Evolutionary conservation across 2,329 filamentous ascomycete genomes (phyloP), one percentile per base, ranked within the genome.

Genomic region (Botrytis byssoidea): DNA sequence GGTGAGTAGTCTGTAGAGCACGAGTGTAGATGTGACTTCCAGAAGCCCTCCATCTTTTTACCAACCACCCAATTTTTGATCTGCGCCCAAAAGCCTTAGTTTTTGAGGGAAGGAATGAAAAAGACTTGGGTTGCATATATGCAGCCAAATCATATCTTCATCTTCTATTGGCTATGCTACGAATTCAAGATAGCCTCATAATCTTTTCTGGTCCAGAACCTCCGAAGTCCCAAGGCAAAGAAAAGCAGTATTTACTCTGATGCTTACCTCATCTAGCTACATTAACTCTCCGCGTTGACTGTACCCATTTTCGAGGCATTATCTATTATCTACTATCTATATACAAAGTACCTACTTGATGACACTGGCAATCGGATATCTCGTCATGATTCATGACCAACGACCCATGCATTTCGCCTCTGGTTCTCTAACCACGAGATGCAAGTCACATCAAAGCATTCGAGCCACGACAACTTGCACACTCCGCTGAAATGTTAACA

Each of bases 391-490:
- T 60, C 40, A 59, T 72, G 61, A 67, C 60, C 70, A 72, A 67
- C 61, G 46, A 65, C 51, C 61, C 70, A 60, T 76, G 77, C 77
- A 77, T 75, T 73, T 67, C 51, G 22, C 42, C 57, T 73, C 25
- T 63, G 25, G 44, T 59, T 51, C 60, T 74, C 73, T 70, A 74
- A 74, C 74, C 77, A 78, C 76, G 76, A 73, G 74, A 76, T 79
- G 76, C 75, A 74, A 77, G 65, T 73, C 66, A 37, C 44, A 46
- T 71, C 66, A 65, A 73, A 75, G 78, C 77, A 81, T 76, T 81
- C 78, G 79, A 81, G 79, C 79, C 79, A 81, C 79, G 79, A 80
- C 79, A 79, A 74, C 77, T 59, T 59, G 60, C 70, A 75, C 67
- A 66, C 37, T 60, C 46, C 63, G 67, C 65, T 42, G 57, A 32